Percentiles rank a stretch among this genome's conserved stretches.
These are phyloP conservation scores for Helicocarpus griseus DNA, from an alignment of 2,329 filamentous ascomycete species.

Conservation along the genomic window DNA sequence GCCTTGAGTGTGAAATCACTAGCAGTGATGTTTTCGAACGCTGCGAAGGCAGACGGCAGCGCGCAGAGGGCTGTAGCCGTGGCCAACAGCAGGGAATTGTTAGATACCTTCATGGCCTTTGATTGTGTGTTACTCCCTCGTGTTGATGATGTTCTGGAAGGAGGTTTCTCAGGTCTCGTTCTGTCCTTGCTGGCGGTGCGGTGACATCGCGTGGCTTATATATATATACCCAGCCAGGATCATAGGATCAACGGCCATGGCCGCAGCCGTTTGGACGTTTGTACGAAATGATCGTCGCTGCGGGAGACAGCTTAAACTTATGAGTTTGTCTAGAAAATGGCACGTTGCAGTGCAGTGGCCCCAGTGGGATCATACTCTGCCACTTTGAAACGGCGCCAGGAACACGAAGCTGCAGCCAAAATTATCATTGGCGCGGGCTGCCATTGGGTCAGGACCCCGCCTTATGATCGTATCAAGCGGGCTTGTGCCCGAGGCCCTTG, in stretches of 20 bases:
- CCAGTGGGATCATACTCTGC: neutral
- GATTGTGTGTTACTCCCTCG: neutral
- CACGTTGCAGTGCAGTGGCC: neutral
- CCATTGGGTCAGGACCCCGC: neutral
- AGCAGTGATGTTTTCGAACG: constrained; percentile 1
- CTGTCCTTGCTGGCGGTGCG: neutral
- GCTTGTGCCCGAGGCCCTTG: no score
- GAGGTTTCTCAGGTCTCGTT: neutral
- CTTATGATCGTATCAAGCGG: no score
- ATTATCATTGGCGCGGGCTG: neutral
- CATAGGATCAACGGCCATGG: neutral
- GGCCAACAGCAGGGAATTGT: neutral
- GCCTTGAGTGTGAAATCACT: neutral
- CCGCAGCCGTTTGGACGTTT: neutral
- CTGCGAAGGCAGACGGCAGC: neutral
- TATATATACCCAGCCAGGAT: neutral
- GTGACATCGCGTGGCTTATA: neutral
- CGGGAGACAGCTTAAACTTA: neutral
- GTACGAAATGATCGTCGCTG: neutral
- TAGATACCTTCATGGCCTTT: neutral
- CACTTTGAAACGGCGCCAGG: neutral
- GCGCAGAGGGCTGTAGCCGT: constrained; percentile 1
- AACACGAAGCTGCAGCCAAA: neutral
- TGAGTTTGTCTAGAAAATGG: neutral
- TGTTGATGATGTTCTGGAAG: neutral